Evolutionary conservation across 2,329 filamentous ascomycete species (phyloP).

Genomic region (Pseudomassariella vexata): DNA sequence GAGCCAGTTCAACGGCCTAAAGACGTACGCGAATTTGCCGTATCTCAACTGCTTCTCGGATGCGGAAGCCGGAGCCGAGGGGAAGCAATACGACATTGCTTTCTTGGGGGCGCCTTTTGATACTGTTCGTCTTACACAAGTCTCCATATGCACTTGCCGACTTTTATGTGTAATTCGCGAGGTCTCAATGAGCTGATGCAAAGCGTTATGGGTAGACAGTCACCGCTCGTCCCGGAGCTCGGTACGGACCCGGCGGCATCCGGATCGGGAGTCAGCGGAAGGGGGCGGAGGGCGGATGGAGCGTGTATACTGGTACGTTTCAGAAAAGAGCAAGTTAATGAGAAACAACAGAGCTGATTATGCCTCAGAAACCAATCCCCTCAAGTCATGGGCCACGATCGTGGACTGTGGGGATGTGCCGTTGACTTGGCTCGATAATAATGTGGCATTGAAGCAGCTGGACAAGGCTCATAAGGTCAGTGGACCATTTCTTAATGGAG

Average conservation of each 20-base stretch:
- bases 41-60: slow-evolving; percentile 56
- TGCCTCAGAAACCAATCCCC: slow-evolving; percentile 49
- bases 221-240: slow-evolving; percentile 27
- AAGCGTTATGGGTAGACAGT: slow-evolving; percentile 17
- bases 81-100: slow-evolving; percentile 49
- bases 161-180: too few species aligned
- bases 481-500: not conserved
- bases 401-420: slow-evolving; percentile 78
- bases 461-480: slow-evolving; percentile 55
- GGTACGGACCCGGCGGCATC: slow-evolving; percentile 28
- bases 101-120: slow-evolving; percentile 46
- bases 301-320: slow-evolving; percentile 39
- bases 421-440: slow-evolving; percentile 72
- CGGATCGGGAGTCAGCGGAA: slow-evolving; percentile 25
- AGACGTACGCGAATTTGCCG: slow-evolving; percentile 57
- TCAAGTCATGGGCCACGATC: slow-evolving; percentile 65
- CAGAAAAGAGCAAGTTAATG: too few species aligned
- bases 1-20: slow-evolving; percentile 49
- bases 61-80: slow-evolving; percentile 34
- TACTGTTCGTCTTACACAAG: slow-evolving; percentile 25
- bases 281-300: slow-evolving; percentile 23
- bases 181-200: too few species aligned
- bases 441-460: slow-evolving; percentile 67
- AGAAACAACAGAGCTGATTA: too few species aligned
- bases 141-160: too few species aligned